Conservation (phyloP, 768 basidiomycete genomes). For the Rhizopogon salebrosus region DNA sequence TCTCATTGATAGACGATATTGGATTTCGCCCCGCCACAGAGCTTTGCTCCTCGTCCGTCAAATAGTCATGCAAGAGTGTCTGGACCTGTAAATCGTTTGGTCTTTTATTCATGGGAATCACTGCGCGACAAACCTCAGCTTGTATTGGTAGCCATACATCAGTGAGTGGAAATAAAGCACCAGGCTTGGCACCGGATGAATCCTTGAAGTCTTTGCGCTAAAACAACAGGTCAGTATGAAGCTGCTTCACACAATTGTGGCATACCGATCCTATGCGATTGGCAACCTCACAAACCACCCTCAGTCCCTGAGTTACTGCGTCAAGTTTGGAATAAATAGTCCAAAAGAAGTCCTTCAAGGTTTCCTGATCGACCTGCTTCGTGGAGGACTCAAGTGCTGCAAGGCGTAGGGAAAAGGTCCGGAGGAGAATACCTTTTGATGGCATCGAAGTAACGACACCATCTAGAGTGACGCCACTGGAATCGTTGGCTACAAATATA, state of each 20-base stretch:
- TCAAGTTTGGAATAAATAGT: constrained; percentile 93
- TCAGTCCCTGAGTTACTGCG: constrained; percentile 86
- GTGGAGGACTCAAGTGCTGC: constrained; percentile 69
- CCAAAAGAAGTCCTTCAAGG: constrained; percentile 91
- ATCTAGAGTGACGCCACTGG: constrained; percentile 12
- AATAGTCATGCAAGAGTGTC: constrained; percentile 79
- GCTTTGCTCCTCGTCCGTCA: constrained; percentile 87
- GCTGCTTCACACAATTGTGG: constrained; percentile 9
- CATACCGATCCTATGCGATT: constrained; percentile 88
- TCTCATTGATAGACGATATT: constrained; percentile 90
- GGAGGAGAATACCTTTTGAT: constrained; percentile 24
- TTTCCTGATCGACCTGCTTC: constrained; percentile 76
- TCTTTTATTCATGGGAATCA: constrained; percentile 3
- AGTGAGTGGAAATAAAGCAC: constrained; percentile 71
- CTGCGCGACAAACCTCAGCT: constrained; percentile 56
- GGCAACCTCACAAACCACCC: constrained; percentile 86
- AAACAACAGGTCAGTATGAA: constrained; percentile 2
- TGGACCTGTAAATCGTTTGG: constrained; percentile 54
- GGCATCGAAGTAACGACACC: constrained; percentile 22
- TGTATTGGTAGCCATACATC: constrained; percentile 91
- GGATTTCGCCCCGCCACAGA: constrained; percentile 77
- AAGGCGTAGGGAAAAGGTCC: constrained; percentile 56
- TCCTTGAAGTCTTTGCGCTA: constrained; percentile 92
- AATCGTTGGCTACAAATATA: constrained; percentile 32
- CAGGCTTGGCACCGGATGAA: constrained; percentile 69